Percentiles rank a stretch among this genome's conserved stretches.
phyloP scores from a whole-genome alignment of 306 rosid genomes.

The Astragalus glycyphyllos region DNA sequence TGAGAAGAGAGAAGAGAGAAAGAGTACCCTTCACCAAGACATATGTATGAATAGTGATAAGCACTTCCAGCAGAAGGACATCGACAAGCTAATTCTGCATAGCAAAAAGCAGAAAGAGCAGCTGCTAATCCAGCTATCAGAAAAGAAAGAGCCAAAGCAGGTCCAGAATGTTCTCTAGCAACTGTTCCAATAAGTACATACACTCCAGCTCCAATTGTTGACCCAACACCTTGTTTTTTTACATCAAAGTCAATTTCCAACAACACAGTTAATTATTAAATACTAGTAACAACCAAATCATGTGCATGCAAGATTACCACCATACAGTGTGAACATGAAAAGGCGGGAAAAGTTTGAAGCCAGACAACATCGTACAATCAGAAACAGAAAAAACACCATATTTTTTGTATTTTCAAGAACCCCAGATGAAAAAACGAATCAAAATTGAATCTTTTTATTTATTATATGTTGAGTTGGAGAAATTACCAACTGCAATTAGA shows the following conservation, averaged over 20 bases:
- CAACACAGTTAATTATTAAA: too few relatives aligned
- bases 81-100: conserved; percentile 94
- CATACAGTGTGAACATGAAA: background rate
- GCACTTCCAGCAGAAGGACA: conserved; percentile 99
- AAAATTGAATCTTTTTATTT: conserved; percentile 3
- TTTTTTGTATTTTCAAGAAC: background rate
- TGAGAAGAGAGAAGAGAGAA: conserved; percentile 5
- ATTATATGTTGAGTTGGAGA: background rate
- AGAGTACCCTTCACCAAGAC: conserved; percentile 92
- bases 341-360: conserved; percentile 19
- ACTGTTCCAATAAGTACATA: conserved; percentile 97
- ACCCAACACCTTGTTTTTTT: conserved; percentile 73
- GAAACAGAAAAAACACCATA: background rate
- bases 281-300: conserved; percentile 27
- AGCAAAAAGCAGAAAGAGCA: conserved; percentile 93
- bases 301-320: conserved; percentile 7
- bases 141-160: conserved; percentile 80
- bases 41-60: conserved; percentile 93
- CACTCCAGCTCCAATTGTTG: conserved; percentile 97
- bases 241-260: conserved; percentile 12
- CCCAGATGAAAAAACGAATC: conserved; percentile 31
- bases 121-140: conserved; percentile 92
- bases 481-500: conserved; percentile 79
- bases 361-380: conserved; percentile 29
- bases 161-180: conserved; percentile 94